These are phyloP conservation scores for Globisporangium cederbergense DNA, from an alignment of 352 stramenopile genomes.

Conservation along the genomic window DNA sequence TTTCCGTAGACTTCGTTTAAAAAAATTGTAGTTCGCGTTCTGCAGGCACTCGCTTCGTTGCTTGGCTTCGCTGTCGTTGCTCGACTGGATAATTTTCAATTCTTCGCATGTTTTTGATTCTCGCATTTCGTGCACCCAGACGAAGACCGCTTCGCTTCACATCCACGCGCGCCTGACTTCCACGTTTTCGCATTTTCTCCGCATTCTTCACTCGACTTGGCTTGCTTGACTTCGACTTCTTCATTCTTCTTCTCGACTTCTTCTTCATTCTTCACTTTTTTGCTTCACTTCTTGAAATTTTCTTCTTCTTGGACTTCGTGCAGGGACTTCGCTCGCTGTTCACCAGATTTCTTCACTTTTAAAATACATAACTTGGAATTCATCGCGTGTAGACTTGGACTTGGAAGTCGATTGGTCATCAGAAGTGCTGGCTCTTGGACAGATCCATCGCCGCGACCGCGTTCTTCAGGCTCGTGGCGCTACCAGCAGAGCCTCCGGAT, in stretches of 20 bases:
- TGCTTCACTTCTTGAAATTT: constrained; percentile 1
- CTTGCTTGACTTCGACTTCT: constrained; percentile 7
- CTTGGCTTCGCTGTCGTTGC: background rate
- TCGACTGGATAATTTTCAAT: background rate
- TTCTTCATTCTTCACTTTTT: constrained; percentile 12
- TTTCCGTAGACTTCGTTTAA: constrained; percentile 5
- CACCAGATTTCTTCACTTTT: constrained; percentile 10
- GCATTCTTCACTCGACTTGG: background rate
- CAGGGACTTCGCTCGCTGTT: constrained; percentile 1
- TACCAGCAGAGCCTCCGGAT: background rate
- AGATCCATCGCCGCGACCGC: constrained; percentile 17
- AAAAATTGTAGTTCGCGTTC: constrained; percentile 1
- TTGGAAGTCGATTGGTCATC: background rate
- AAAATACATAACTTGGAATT: constrained; percentile 21
- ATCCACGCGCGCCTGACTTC: background rate
- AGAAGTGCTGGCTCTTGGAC: constrained; percentile 15
- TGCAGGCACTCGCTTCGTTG: background rate
- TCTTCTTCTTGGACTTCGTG: constrained; percentile 2
- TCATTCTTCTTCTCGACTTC: constrained; percentile 4
- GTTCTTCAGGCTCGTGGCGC: constrained; percentile 12
- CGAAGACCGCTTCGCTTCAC: background rate
- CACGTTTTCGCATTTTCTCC: background rate
- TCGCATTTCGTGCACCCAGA: background rate
- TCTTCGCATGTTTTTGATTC: background rate
- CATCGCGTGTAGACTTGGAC: constrained; percentile 1